These are phyloP conservation scores for Epichloe aotearoae DNA, from an alignment of 2,329 filamentous ascomycete genomes.

Conservation along the genomic window DNA sequence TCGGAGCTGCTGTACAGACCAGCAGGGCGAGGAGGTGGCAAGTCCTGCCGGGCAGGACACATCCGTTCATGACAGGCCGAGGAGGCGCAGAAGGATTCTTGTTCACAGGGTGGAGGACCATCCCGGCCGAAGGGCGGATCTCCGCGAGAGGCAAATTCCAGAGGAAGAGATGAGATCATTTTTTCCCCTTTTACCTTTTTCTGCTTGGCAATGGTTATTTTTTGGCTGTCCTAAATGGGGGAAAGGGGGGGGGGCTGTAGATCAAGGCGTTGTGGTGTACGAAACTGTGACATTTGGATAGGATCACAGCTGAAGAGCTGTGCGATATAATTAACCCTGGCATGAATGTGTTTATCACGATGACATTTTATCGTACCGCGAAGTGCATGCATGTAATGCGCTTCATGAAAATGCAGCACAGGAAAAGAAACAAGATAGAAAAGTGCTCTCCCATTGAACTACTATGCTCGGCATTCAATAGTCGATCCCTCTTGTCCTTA, in stretches of 20 bases:
- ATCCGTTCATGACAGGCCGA: constrained; percentile 81
- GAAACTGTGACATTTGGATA: background rate
- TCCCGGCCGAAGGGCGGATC: constrained; percentile 67
- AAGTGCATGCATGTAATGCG: too few species aligned
- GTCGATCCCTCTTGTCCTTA: constrained; percentile 24
- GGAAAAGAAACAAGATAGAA: too few species aligned
- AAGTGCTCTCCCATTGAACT: background rate
- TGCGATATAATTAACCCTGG: background rate
- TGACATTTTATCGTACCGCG: background rate
- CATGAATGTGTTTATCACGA: background rate
- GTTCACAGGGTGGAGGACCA: constrained; percentile 68
- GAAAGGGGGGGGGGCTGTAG: accelerated
- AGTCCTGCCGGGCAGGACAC: constrained; percentile 79
- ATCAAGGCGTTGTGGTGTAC: background rate
- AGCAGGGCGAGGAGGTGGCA: constrained; percentile 73
- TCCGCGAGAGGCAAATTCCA: constrained; percentile 72
- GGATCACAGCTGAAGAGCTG: background rate
- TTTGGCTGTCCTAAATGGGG: background rate
- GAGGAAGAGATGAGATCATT: constrained; percentile 35
- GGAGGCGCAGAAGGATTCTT: constrained; percentile 86
- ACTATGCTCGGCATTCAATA: background rate
- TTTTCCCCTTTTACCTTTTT: background rate
- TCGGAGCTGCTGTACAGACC: constrained; percentile 70
- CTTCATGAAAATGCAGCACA: too few species aligned
- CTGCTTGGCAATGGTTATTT: background rate